Conservation (phyloP, 768 basidiomycete genomes). For the Rhodotorula diobovata region DNA sequence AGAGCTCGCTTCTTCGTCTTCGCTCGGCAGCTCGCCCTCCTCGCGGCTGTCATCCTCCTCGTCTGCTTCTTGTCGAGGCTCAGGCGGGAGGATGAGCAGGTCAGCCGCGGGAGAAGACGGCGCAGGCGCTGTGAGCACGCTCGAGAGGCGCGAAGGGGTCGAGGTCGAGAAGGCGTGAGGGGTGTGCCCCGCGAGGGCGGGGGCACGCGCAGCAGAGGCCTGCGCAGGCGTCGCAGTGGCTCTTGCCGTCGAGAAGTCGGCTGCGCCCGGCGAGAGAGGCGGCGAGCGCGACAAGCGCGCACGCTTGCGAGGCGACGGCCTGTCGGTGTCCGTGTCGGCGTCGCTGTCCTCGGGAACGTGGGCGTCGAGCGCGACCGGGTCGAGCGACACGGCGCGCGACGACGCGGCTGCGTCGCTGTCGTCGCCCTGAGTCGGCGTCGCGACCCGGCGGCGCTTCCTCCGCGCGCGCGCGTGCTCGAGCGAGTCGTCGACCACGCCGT, state of each 20-base stretch:
- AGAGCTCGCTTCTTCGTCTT: background rate
- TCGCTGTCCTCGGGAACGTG: background rate
- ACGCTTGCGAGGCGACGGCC: background rate
- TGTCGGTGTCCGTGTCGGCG: too few relatives aligned
- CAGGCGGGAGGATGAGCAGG: background rate
- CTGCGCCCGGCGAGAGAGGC: background rate
- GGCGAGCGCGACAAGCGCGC: background rate
- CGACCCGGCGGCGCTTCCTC: background rate
- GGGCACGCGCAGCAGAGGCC: background rate
- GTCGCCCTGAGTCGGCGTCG: background rate
- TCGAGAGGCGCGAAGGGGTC: background rate
- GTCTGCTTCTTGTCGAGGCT: background rate
- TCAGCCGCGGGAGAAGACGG: background rate
- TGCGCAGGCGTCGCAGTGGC: too few relatives aligned
- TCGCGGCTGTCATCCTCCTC: conserved; percentile 10
- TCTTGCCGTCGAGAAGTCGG: background rate
- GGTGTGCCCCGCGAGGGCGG: background rate
- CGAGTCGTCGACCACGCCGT: background rate
- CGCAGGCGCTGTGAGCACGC: background rate
- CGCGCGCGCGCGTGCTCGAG: background rate
- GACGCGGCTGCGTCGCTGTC: background rate
- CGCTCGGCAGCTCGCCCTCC: conserved; percentile 17
- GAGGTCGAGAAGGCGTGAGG: background rate
- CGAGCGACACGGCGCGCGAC: background rate
- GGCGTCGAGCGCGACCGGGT: background rate